phyloP scores from a whole-genome alignment of 2,329 filamentous ascomycete genomes.

The Coccinonectria pachysandricola region DNA sequence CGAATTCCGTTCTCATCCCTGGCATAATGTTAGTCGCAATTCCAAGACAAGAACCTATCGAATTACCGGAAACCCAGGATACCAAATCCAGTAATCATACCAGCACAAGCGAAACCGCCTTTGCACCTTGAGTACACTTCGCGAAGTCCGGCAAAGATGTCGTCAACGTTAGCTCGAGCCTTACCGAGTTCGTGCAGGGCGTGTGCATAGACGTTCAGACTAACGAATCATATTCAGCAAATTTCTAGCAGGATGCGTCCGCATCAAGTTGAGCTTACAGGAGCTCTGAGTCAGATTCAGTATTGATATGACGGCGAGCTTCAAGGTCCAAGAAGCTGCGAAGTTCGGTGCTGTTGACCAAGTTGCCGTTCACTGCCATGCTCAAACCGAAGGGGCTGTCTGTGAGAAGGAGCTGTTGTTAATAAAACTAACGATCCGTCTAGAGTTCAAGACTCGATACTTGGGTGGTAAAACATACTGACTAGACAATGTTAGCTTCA shows the following conservation, averaged over 20 bases:
- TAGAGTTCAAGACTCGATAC: too few species aligned
- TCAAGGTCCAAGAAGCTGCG: constrained; percentile 62
- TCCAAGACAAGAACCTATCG: too few species aligned
- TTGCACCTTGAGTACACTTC: constrained; percentile 64
- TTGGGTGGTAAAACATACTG: too few species aligned
- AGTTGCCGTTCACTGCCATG: constrained; percentile 77
- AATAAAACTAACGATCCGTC: too few species aligned
- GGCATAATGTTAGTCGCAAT: too few species aligned
- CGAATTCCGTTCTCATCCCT: constrained; percentile 55
- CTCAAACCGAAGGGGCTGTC: too few species aligned
- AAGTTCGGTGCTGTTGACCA: constrained; percentile 65
- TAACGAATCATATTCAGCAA: constrained; percentile 6
- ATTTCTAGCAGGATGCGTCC: neutral
- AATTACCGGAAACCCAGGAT: constrained; percentile 59
- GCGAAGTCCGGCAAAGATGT: constrained; percentile 62
- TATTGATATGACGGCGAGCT: constrained; percentile 79
- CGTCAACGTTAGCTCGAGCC: constrained; percentile 65
- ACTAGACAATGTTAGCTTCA: too few species aligned
- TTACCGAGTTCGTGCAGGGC: constrained; percentile 74
- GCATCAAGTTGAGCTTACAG: constrained; percentile 5
- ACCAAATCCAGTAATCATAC: constrained; percentile 73
- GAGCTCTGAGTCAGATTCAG: constrained; percentile 71
- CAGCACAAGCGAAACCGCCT: constrained; percentile 70
- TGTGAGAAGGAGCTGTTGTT: too few species aligned
- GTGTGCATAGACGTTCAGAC: constrained; percentile 76